phyloP scores from a whole-genome alignment of 2,329 filamentous ascomycete species.

The Leptodontidium sp. region DNA sequence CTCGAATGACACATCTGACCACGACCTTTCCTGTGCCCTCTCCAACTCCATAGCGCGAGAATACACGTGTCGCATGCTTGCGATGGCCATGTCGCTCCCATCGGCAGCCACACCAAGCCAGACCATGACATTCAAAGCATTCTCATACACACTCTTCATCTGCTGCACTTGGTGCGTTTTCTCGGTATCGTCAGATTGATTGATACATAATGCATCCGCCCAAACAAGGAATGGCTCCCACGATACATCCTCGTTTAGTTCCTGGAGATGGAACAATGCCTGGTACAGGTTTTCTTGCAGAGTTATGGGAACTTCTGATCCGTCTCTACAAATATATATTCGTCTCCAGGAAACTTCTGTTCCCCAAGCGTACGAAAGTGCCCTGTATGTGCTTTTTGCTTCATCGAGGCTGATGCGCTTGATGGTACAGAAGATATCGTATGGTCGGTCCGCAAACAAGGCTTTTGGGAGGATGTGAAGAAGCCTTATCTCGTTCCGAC shows the following conservation, averaged over 20 bases:
- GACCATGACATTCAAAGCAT: neutral
- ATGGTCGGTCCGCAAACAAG: neutral
- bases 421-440: slow-evolving; percentile 1
- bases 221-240: neutral
- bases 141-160: neutral
- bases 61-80: neutral
- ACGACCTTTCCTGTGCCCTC: neutral
- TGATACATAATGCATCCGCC: slow-evolving; percentile 12
- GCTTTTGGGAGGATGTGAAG: neutral
- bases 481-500: neutral
- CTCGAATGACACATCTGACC: neutral
- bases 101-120: neutral
- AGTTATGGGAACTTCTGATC: neutral
- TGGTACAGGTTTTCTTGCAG: slow-evolving; percentile 1
- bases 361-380: slow-evolving; percentile 2
- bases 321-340: neutral
- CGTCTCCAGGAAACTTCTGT: neutral
- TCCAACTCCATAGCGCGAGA: neutral
- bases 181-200: neutral
- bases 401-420: neutral
- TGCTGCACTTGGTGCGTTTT: slow-evolving; percentile 6
- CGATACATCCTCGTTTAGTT: neutral
- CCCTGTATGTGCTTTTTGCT: neutral
- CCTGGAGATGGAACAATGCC: neutral
- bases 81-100: neutral